These are phyloP conservation scores for Phaseolus lunatus DNA, from an alignment of 306 rosid species.

Conservation along the genomic window DNA sequence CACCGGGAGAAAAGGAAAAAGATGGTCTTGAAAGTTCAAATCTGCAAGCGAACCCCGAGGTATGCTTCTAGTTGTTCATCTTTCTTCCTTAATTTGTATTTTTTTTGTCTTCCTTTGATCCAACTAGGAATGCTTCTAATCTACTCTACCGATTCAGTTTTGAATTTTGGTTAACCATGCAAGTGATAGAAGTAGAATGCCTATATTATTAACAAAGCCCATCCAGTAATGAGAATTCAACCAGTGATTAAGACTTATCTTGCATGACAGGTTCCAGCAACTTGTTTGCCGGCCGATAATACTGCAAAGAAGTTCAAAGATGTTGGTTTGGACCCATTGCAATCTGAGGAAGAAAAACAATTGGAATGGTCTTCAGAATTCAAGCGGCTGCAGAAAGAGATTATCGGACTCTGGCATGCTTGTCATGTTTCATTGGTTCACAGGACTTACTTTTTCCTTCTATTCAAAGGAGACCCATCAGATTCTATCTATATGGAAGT, in stretches of 20 bases:
- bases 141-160: not conserved
- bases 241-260: slow-evolving; percentile 35
- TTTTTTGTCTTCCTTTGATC: slow-evolving; percentile 2
- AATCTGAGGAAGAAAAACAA: slow-evolving; percentile 54
- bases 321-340: slow-evolving; percentile 68
- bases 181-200: not conserved
- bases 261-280: slow-evolving; percentile 54
- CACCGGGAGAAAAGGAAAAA: slow-evolving; percentile 43
- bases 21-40: slow-evolving; percentile 43
- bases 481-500: slow-evolving; percentile 94
- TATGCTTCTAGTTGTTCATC: slow-evolving; percentile 45
- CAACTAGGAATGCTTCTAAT: slow-evolving; percentile 3
- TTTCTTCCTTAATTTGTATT: not conserved
- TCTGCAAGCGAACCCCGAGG: slow-evolving; percentile 55
- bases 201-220: slow-evolving; percentile 8
- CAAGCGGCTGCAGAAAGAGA: slow-evolving; percentile 73
- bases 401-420: slow-evolving; percentile 78
- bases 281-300: slow-evolving; percentile 28
- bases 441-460: slow-evolving; percentile 89
- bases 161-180: not conserved
- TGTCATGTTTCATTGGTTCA: slow-evolving; percentile 85
- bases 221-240: slow-evolving; percentile 11
- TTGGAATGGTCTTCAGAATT: slow-evolving; percentile 77
- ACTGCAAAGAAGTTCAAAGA: slow-evolving; percentile 60
- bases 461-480: slow-evolving; percentile 74